Percentiles rank a stretch among this genome's conserved stretches.
Conservation (phyloP, 768 basidiomycete species). For the Tremella fuciformis region DNA sequence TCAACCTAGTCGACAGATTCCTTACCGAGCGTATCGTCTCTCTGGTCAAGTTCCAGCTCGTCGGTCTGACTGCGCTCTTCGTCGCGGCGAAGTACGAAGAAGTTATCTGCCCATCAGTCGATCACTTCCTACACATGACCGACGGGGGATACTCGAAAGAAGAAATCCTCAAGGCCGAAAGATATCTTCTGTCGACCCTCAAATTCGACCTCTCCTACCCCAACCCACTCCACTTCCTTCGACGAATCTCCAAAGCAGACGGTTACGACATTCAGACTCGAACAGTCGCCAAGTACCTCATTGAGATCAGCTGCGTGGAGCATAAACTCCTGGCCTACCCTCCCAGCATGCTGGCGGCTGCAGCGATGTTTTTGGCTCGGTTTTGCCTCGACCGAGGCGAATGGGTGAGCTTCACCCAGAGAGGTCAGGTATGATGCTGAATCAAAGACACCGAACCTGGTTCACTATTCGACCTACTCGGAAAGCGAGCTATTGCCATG, state of each 20-base stretch:
- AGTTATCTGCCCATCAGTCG: conserved; percentile 78
- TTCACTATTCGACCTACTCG: conserved; percentile 81
- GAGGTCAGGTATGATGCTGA: conserved; percentile 12
- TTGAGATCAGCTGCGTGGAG: conserved; percentile 81
- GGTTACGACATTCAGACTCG: conserved; percentile 79
- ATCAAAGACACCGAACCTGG: conserved; percentile 71
- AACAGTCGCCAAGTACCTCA: conserved; percentile 83
- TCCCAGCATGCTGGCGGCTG: conserved; percentile 77
- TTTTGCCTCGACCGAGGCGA: conserved; percentile 71
- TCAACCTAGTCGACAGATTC: conserved; percentile 76
- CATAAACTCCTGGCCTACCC: conserved; percentile 69
- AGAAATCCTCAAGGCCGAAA: conserved; percentile 84
- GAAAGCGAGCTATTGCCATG: conserved; percentile 75
- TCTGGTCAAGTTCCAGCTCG: conserved; percentile 79
- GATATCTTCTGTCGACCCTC: conserved; percentile 78
- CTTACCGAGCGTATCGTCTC: conserved; percentile 69
- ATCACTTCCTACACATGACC: conserved; percentile 73
- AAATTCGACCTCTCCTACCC: conserved; percentile 83
- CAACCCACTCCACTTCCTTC: conserved; percentile 82
- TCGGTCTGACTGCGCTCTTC: conserved; percentile 83
- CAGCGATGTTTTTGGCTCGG: conserved; percentile 80
- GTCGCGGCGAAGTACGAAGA: conserved; percentile 90
- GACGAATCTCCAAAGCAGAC: conserved; percentile 89
- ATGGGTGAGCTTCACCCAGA: conserved; percentile 65
- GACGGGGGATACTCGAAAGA: conserved; percentile 72